phyloP scores from a whole-genome alignment of 306 rosid genomes.

The Dalbergia cochinchinensis region DNA sequence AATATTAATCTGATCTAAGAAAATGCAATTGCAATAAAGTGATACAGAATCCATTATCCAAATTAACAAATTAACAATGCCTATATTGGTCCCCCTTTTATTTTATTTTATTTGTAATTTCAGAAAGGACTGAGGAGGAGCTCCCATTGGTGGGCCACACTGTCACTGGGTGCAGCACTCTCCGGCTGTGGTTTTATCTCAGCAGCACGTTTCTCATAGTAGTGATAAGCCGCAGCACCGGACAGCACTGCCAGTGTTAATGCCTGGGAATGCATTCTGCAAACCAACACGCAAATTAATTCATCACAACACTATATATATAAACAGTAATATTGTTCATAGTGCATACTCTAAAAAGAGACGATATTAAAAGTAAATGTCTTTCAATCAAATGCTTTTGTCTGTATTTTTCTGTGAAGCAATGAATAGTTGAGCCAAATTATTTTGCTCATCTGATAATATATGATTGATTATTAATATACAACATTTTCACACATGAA shows the following conservation, averaged over 20 bases:
- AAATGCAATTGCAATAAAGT: background rate
- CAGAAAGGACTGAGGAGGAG: slow-evolving; percentile 28
- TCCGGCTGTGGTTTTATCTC: background rate
- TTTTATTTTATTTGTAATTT: background rate
- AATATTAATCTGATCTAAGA: background rate
- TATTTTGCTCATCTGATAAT: no score
- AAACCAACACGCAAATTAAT: background rate
- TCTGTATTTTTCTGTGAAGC: no score
- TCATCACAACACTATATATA: background rate
- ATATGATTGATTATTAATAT: no score
- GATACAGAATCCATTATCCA: background rate
- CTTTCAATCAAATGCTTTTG: no score
- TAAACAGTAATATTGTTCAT: no score
- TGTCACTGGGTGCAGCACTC: slow-evolving; percentile 16
- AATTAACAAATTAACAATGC: background rate
- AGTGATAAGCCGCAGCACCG: slow-evolving; percentile 73
- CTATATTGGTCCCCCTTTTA: background rate
- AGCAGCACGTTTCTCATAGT: slow-evolving; percentile 54
- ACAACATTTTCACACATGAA: no score
- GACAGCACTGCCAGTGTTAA: slow-evolving; percentile 77
- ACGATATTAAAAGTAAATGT: no score
- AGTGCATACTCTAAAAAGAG: background rate
- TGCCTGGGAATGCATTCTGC: slow-evolving; percentile 89
- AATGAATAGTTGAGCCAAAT: no score
- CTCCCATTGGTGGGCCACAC: slow-evolving; percentile 28